A percentile compares a stretch with the other conserved stretches of the same genome.
Evolutionary conservation across 805 yeast genomes (phyloP).

Genomic region (Candida boidinii): DNA sequence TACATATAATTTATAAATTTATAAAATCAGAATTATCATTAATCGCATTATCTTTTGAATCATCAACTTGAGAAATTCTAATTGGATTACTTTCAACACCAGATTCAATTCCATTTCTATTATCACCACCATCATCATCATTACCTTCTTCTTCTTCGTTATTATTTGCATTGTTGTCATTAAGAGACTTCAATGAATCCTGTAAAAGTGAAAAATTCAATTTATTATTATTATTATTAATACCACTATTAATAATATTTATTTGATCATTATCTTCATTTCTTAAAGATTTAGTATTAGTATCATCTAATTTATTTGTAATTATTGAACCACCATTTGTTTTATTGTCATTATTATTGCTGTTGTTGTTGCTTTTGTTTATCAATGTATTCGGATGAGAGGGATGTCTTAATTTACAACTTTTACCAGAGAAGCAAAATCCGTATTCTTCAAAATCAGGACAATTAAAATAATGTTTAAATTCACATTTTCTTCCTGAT

Average conservation of each 20-base stretch:
- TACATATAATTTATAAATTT: too few species aligned
- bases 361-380: constrained; percentile 8
- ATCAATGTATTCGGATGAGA: too few species aligned
- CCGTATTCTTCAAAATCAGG: constrained; percentile 66
- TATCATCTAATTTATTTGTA: background rate
- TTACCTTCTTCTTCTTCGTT: constrained; percentile 15
- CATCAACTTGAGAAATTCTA: too few species aligned
- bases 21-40: too few species aligned
- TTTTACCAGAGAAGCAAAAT: constrained; percentile 41
- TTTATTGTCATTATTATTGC: constrained; percentile 1
- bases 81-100: too few species aligned
- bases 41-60: too few species aligned
- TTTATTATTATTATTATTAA: constrained; percentile 9
- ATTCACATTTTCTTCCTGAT: constrained; percentile 48
- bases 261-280: constrained; percentile 24
- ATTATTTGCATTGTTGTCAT: too few species aligned
- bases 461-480: constrained; percentile 53
- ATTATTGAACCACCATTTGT: constrained; percentile 3
- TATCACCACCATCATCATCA: constrained; percentile 6
- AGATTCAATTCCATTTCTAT: background rate
- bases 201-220: constrained; percentile 9
- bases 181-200: constrained; percentile 8
- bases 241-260: constrained; percentile 13
- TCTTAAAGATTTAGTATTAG: constrained; percentile 7
- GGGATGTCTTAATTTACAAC: constrained; percentile 50